phyloP scores from a whole-genome alignment of 2,329 filamentous ascomycete species.

The Stachybotrys chartarum region DNA sequence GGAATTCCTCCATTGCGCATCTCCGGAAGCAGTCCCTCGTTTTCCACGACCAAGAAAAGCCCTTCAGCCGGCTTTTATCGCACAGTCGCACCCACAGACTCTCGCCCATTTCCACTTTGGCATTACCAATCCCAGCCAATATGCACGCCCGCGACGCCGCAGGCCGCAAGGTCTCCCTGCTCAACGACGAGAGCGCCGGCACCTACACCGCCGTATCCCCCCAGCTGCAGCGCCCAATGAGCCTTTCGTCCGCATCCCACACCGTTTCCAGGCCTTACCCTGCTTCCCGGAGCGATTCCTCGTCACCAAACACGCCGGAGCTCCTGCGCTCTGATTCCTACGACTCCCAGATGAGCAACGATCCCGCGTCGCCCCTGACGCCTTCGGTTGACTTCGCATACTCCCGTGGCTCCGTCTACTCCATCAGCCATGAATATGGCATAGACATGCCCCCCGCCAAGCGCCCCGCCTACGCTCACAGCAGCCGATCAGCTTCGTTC shows the following conservation, averaged over 20 bases:
- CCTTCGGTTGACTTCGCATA: conserved; percentile 39
- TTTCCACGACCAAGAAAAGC: too few species aligned
- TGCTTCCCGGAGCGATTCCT: conserved; percentile 31
- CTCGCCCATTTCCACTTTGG: too few species aligned
- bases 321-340: conserved; percentile 55
- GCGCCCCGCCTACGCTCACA: conserved; percentile 33
- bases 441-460: conserved; percentile 26
- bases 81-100: neutral
- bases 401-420: conserved; percentile 30
- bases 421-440: conserved; percentile 25
- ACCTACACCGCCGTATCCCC: conserved; percentile 13
- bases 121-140: neutral
- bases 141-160: conserved; percentile 51
- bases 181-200: conserved; percentile 43
- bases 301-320: conserved; percentile 46
- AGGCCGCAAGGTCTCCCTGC: conserved; percentile 51
- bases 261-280: conserved; percentile 21
- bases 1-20: too few species aligned
- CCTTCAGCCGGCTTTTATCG: too few species aligned
- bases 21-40: too few species aligned
- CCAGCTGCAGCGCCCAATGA: conserved; percentile 15
- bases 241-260: conserved; percentile 16
- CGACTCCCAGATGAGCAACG: conserved; percentile 51
- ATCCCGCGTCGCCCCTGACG: conserved; percentile 48
- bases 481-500: conserved; percentile 41